Conservation (phyloP, 768 basidiomycete genomes). For the Psilocybe tampanensis region DNA sequence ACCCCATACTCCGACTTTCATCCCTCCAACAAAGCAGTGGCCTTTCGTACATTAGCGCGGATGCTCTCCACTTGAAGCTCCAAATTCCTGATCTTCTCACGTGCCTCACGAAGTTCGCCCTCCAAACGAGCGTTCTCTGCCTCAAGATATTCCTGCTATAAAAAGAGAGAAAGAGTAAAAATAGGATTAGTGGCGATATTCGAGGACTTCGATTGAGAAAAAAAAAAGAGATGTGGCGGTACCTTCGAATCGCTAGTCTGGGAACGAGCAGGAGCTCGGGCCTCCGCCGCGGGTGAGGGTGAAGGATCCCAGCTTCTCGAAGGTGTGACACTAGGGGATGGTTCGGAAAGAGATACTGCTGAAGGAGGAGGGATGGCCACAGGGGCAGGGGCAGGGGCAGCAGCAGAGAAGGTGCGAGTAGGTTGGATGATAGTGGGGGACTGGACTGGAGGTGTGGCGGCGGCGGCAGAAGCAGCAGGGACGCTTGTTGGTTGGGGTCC, state of each 20-base stretch:
- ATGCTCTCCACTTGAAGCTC: slow-evolving; percentile 82
- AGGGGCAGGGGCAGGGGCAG: slow-evolving; percentile 26
- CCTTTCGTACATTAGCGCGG: slow-evolving; percentile 75
- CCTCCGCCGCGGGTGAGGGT: slow-evolving; percentile 17
- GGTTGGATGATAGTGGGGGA: slow-evolving; percentile 19
- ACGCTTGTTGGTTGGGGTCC: slow-evolving; percentile 11
- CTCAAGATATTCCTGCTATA: slow-evolving; percentile 28
- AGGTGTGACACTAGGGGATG: slow-evolving; percentile 1
- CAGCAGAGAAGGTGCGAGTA: slow-evolving; percentile 31
- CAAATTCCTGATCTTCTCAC: slow-evolving; percentile 79
- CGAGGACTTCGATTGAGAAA: too few relatives aligned
- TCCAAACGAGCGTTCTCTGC: slow-evolving; percentile 66
- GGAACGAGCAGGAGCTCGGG: slow-evolving; percentile 21
- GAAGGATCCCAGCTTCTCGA: slow-evolving; percentile 14
- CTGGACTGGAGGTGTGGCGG: too few relatives aligned
- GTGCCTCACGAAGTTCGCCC: slow-evolving; percentile 74
- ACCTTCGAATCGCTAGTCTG: slow-evolving; percentile 23
- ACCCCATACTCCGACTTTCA: background rate
- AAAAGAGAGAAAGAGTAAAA: too few relatives aligned
- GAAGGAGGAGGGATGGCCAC: slow-evolving; percentile 16
- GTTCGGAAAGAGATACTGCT: slow-evolving; percentile 12
- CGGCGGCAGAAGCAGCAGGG: slow-evolving; percentile 21
- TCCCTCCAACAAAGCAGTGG: slow-evolving; percentile 55
- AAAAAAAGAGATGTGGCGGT: too few relatives aligned
- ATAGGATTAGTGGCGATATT: too few relatives aligned